Conservation (phyloP, 495 filamentous ascomycete species). For the Penicillium roqueforti region DNA sequence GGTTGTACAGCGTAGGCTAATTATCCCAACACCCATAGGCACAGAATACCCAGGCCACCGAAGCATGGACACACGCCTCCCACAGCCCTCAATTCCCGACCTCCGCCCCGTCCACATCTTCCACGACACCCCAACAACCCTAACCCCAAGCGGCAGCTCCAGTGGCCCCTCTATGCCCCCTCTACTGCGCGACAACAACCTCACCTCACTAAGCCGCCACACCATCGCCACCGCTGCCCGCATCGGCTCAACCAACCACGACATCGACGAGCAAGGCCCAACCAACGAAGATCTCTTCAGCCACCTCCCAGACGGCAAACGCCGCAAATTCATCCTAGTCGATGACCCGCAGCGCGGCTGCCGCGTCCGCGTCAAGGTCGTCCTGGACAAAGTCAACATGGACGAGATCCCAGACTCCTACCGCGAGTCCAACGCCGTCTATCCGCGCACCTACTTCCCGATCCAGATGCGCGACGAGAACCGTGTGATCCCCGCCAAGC, state of each 20-base stretch:
- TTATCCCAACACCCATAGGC: constrained; percentile 34
- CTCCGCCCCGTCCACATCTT: constrained; percentile 77
- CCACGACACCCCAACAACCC: constrained; percentile 63
- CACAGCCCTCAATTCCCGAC: constrained; percentile 40
- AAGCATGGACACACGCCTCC: constrained; percentile 21
- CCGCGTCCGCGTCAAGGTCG: constrained; percentile 81
- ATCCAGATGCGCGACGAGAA: constrained; percentile 76
- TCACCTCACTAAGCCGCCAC: constrained; percentile 51
- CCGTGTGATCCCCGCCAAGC: constrained; percentile 56
- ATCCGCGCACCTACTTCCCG: constrained; percentile 82
- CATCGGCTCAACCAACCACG: constrained; percentile 29
- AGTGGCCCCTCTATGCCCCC: constrained; percentile 65
- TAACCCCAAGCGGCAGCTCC: constrained; percentile 38
- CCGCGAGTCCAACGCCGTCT: constrained; percentile 81
- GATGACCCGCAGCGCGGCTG: constrained; percentile 75
- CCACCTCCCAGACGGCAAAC: constrained; percentile 79
- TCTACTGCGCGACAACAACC: constrained; percentile 59
- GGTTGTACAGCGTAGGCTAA: constrained; percentile 45
- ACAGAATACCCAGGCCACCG: constrained; percentile 37
- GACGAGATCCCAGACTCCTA: constrained; percentile 93
- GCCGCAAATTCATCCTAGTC: constrained; percentile 92
- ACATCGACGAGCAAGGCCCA: constrained; percentile 43
- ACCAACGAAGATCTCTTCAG: constrained; percentile 69
- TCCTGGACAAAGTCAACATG: constrained; percentile 82
- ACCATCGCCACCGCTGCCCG: constrained; percentile 39